Percentiles rank a stretch among this genome's conserved stretches.
phyloP scores from a whole-genome alignment of 108 stramenopile genomes.

The Parietichytrium sp. region DNA sequence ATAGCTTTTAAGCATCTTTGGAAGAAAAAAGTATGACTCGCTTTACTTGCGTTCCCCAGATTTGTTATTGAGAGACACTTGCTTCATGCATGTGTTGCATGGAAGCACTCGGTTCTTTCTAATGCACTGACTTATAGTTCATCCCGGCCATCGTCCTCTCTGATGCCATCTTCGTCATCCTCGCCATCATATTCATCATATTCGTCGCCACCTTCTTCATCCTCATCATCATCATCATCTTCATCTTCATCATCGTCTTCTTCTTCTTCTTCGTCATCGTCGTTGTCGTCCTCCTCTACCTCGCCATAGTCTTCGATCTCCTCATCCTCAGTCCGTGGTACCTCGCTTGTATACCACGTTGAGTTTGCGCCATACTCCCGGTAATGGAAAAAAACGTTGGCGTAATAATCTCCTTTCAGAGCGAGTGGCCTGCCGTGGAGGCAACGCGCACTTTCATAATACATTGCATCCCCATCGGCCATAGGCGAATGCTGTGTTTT shows the following conservation, averaged over 20 bases:
- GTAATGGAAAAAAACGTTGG: constrained; percentile 86
- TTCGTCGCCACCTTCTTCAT: neutral
- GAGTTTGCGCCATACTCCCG: constrained; percentile 58
- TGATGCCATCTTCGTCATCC: too few relatives aligned
- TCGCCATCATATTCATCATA: neutral
- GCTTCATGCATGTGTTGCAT: too few relatives aligned
- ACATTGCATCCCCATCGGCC: constrained; percentile 75
- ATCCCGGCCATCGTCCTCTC: too few relatives aligned
- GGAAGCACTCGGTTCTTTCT: too few relatives aligned
- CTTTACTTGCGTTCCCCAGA: too few relatives aligned
- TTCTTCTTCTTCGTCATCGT: constrained; percentile 39
- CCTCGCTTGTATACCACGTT: neutral
- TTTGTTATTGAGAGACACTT: too few relatives aligned
- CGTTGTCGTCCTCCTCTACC: constrained; percentile 21
- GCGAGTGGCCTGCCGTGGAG: constrained; percentile 77
- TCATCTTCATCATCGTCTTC: constrained; percentile 52
- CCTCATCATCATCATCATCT: constrained; percentile 17
- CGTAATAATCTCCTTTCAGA: constrained; percentile 65
- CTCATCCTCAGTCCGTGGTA: neutral
- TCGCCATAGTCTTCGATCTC: neutral
- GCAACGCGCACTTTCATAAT: constrained; percentile 81
- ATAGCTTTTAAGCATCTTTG: too few relatives aligned
- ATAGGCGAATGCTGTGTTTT: constrained; percentile 71
- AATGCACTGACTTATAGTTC: too few relatives aligned
- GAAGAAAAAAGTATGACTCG: too few relatives aligned